phyloP scores from a whole-genome alignment of 768 basidiomycete species.

The Gyrodon lividus region DNA sequence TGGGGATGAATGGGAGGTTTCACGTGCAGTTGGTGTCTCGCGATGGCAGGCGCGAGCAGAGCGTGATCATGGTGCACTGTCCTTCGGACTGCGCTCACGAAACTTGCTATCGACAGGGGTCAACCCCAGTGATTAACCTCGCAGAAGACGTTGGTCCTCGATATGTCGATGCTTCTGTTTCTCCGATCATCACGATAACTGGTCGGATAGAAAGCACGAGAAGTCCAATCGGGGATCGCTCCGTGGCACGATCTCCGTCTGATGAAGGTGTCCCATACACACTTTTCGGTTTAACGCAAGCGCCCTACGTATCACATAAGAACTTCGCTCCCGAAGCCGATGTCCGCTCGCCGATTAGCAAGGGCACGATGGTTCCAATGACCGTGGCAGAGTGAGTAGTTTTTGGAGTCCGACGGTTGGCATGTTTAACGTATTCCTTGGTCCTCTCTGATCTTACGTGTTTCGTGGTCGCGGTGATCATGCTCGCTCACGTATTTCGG shows the following conservation, averaged over 20 bases:
- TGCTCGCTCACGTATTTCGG: constrained; percentile 19
- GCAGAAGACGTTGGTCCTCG: constrained; percentile 1
- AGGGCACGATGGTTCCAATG: constrained; percentile 23
- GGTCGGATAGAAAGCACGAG: background rate
- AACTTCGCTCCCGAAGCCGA: constrained; percentile 15
- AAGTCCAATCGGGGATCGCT: background rate
- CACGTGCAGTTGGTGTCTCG: constrained; percentile 22
- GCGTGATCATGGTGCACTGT: constrained; percentile 17
- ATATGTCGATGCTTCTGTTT: constrained; percentile 30
- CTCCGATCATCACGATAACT: constrained; percentile 19
- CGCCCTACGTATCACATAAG: constrained; percentile 12
- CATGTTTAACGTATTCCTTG: constrained; percentile 6
- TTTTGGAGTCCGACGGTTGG: constrained; percentile 7
- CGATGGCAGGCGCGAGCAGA: constrained; percentile 9
- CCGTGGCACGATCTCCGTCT: background rate
- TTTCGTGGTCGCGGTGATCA: constrained; percentile 16
- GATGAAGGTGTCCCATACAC: constrained; percentile 4
- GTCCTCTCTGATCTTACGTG: constrained; percentile 12
- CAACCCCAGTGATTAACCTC: background rate
- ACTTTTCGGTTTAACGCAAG: constrained; percentile 7
- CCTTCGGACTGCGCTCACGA: constrained; percentile 20
- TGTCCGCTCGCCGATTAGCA: constrained; percentile 30
- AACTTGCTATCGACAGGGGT: constrained; percentile 5
- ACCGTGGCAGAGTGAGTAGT: constrained; percentile 21
- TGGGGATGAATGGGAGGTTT: constrained; percentile 13